These are phyloP conservation scores for Bacidia gigantensis DNA, from an alignment of 495 filamentous ascomycete genomes.

Conservation along the genomic window DNA sequence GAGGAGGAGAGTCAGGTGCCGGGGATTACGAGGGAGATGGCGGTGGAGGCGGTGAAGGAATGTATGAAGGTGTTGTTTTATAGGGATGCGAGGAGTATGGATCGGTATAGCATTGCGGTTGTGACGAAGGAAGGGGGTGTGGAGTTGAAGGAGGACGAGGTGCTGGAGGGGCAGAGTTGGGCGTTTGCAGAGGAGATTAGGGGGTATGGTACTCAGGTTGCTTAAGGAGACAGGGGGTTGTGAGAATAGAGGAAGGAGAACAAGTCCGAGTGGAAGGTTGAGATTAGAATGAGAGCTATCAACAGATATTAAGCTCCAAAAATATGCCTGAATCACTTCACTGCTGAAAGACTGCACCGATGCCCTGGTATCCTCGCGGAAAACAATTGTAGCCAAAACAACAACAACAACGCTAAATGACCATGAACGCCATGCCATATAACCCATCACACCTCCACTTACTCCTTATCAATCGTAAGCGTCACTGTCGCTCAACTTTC, in stretches of 20 bases:
- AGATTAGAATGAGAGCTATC: too few relatives aligned
- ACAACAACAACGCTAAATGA: too few relatives aligned
- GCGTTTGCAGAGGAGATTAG: slow-evolving; percentile 82
- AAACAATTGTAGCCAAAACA: too few relatives aligned
- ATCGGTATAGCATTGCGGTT: slow-evolving; percentile 81
- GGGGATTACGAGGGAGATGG: slow-evolving; percentile 57
- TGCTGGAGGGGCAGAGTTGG: slow-evolving; percentile 80
- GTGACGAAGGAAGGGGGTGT: slow-evolving; percentile 69
- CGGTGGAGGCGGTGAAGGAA: slow-evolving; percentile 66
- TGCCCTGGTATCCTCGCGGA: too few relatives aligned
- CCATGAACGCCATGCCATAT: background rate
- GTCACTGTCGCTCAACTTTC: background rate
- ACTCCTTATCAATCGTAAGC: too few relatives aligned
- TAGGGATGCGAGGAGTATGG: slow-evolving; percentile 82
- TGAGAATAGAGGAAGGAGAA: too few relatives aligned
- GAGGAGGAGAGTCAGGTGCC: slow-evolving; percentile 66
- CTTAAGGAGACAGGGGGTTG: background rate
- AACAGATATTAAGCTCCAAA: too few relatives aligned
- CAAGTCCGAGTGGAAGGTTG: too few relatives aligned
- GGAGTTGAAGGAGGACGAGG: slow-evolving; percentile 67
- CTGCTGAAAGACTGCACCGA: too few relatives aligned
- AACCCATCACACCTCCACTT: too few relatives aligned
- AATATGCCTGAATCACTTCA: too few relatives aligned
- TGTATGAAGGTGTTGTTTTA: slow-evolving; percentile 99
- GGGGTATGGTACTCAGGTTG: slow-evolving; percentile 44